A percentile compares a stretch with the other conserved stretches of the same genome.
phyloP scores from a whole-genome alignment of 163 green algal species.

The Trebouxia gelatinosa region DNA sequence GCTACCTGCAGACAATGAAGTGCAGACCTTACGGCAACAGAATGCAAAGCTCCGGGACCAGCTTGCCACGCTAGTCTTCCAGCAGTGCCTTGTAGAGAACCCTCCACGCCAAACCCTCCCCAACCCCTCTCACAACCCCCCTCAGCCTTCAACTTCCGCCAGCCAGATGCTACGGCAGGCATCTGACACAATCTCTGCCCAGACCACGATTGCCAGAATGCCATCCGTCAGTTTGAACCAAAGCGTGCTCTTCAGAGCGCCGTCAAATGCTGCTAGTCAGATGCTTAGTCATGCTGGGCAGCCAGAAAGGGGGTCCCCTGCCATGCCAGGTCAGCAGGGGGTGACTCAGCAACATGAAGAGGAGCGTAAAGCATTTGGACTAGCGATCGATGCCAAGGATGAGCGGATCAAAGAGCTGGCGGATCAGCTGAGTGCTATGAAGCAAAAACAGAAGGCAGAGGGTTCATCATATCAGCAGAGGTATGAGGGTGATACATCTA shows the following conservation, averaged over 20 bases:
- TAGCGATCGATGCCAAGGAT: slow-evolving; percentile 58
- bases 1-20: slow-evolving; percentile 1
- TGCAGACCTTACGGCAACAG: neutral
- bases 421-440: slow-evolving; percentile 22
- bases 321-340: neutral
- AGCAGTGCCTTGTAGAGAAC: slow-evolving; percentile 20
- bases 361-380: slow-evolving; percentile 37
- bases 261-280: neutral
- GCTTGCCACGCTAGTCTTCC: slow-evolving; percentile 15
- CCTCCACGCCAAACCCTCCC: neutral
- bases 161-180: slow-evolving; percentile 1
- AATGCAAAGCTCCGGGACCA: slow-evolving; percentile 27
- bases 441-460: slow-evolving; percentile 20
- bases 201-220: neutral
- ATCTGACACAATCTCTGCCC: neutral
- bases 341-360: slow-evolving; percentile 19
- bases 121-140: slow-evolving; percentile 7
- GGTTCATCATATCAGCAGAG: neutral
- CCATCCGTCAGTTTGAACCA: slow-evolving; percentile 7
- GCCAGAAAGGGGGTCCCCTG: neutral
- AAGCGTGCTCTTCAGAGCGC: slow-evolving; percentile 4
- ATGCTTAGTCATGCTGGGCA: neutral
- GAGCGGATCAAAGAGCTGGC: slow-evolving; percentile 44
- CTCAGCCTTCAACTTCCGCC: neutral
- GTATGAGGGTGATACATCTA: neutral